phyloP scores from a whole-genome alignment of 352 stramenopile genomes.

The Phytophthora crassamura region DNA sequence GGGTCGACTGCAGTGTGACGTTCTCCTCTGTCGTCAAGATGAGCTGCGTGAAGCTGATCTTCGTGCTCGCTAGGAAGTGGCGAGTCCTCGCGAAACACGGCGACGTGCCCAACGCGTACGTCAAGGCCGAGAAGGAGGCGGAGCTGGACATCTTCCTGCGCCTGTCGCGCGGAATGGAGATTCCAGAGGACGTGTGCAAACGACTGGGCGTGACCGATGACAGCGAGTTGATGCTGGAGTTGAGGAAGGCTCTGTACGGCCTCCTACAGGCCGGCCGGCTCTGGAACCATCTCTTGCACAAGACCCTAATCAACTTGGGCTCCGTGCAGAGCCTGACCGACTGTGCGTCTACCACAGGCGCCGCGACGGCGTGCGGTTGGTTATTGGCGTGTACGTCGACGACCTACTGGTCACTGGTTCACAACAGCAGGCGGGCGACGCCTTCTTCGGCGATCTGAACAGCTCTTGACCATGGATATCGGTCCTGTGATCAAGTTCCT shows the following conservation, averaged over 20 bases:
- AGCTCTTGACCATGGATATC: conserved; percentile 37
- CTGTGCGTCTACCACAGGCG: conserved; percentile 34
- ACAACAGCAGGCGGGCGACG: not conserved
- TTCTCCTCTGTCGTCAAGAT: conserved; percentile 39
- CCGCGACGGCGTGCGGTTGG: not conserved
- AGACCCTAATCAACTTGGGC: conserved; percentile 14
- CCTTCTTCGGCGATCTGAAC: conserved; percentile 18
- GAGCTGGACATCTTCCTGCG: conserved; percentile 28
- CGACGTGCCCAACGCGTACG: conserved; percentile 41
- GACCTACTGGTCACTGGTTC: conserved; percentile 35
- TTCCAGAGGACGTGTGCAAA: no score
- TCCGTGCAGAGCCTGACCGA: conserved; percentile 31
- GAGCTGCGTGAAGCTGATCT: conserved; percentile 22
- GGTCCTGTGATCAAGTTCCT: conserved; percentile 33
- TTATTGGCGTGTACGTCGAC: conserved; percentile 39
- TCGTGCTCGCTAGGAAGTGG: conserved; percentile 14
- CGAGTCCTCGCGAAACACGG: conserved; percentile 22
- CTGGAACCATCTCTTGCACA: conserved; percentile 32
- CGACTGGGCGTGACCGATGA: no score
- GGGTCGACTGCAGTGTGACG: conserved; percentile 19
- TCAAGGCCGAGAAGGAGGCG: conserved; percentile 27
- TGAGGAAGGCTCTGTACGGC: no score
- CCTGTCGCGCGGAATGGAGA: conserved; percentile 27
- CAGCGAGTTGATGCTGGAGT: no score
- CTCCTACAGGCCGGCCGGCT: no score